These are phyloP conservation scores for Paramyrothecium sp. DNA, from an alignment of 2,329 filamentous ascomycete genomes.

Conservation along the genomic window DNA sequence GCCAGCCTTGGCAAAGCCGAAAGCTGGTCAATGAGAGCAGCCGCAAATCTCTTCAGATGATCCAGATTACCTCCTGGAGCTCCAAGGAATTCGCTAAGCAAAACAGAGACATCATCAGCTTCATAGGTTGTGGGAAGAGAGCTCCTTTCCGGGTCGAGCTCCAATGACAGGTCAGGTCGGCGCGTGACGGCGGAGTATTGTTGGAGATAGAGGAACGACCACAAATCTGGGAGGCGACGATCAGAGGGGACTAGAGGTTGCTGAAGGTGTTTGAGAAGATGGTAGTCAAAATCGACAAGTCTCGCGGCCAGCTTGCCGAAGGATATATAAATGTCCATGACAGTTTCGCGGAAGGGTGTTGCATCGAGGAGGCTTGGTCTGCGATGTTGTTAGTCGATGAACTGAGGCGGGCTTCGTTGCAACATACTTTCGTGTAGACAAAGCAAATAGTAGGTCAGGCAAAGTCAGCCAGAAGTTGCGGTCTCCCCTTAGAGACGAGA, in stretches of 20 bases:
- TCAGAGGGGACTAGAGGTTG: constrained; percentile 2
- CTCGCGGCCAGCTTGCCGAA: constrained; percentile 51
- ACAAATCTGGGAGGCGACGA: constrained; percentile 19
- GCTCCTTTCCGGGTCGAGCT: constrained; percentile 10
- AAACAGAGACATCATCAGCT: constrained; percentile 21
- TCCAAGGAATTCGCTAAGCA: constrained; percentile 44
- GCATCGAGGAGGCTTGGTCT: constrained; percentile 22
- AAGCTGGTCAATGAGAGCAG: constrained; percentile 37
- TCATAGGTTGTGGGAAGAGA: constrained; percentile 8
- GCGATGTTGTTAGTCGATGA: constrained; percentile 6
- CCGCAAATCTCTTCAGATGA: constrained; percentile 40
- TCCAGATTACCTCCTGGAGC: constrained; percentile 40
- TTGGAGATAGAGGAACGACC: constrained; percentile 38
- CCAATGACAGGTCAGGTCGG: constrained; percentile 6
- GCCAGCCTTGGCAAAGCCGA: constrained; percentile 44
- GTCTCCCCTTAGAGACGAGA: constrained; percentile 43
- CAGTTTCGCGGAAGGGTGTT: constrained; percentile 25
- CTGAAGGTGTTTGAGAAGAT: constrained; percentile 14
- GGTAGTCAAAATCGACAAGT: constrained; percentile 49
- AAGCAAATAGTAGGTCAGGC: constrained; percentile 43
- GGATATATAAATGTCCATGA: constrained; percentile 32
- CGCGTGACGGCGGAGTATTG: constrained; percentile 34
- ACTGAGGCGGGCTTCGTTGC: not conserved
- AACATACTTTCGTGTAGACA: constrained; percentile 38
- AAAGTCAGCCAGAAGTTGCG: constrained; percentile 51